Evolutionary conservation across 768 basidiomycete genomes (phyloP).

Genomic region (Lentinula sp.): DNA sequence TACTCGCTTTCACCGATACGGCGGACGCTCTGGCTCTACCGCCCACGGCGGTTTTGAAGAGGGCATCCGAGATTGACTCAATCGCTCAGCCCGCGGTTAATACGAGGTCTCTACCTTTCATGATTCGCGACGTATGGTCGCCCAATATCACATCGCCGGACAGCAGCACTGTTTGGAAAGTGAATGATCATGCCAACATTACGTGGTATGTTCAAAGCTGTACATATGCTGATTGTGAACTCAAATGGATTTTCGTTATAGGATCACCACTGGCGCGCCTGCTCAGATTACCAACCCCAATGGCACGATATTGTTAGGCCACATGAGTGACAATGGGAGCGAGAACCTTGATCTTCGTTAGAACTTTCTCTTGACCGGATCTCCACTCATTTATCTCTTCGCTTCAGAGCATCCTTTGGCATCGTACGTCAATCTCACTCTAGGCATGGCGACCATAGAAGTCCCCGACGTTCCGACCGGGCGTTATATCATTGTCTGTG

Average conservation of each 20-base stretch:
- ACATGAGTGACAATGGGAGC: slow-evolving; percentile 28
- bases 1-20: slow-evolving; percentile 11
- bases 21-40: slow-evolving; percentile 21
- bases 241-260: slow-evolving; percentile 13
- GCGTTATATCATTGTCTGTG: slow-evolving; percentile 47
- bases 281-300: slow-evolving; percentile 24
- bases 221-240: not conserved
- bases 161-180: slow-evolving; percentile 30
- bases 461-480: slow-evolving; percentile 33
- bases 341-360: slow-evolving; percentile 45
- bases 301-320: slow-evolving; percentile 42
- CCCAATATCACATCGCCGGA: slow-evolving; percentile 37
- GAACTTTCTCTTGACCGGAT: not conserved
- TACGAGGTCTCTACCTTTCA: slow-evolving; percentile 1
- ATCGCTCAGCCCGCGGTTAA: not conserved
- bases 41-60: slow-evolving; percentile 15
- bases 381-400: not conserved
- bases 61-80: not conserved
- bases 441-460: slow-evolving; percentile 32
- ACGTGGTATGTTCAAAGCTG: slow-evolving; percentile 32
- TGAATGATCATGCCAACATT: slow-evolving; percentile 29
- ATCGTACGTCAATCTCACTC: slow-evolving; percentile 32
- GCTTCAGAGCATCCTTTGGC: slow-evolving; percentile 45
- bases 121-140: slow-evolving; percentile 29
- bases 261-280: slow-evolving; percentile 33